Conservation (phyloP, 1,139 yeast genomes). For the Yamadazyma conglobata region DNA sequence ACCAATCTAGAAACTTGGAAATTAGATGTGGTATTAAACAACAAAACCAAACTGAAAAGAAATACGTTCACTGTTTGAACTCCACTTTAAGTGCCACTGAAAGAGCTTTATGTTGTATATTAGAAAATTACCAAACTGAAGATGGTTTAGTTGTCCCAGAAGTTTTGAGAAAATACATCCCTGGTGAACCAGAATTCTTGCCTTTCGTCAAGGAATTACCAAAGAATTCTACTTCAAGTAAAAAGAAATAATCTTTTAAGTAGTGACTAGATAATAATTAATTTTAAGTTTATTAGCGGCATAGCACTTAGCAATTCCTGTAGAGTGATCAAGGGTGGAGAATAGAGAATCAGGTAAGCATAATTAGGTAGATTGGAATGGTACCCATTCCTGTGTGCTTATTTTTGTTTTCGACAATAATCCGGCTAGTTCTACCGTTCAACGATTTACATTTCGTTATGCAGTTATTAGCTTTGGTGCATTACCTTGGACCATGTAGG, state of each 20-base stretch:
- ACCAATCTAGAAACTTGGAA: constrained; percentile 97
- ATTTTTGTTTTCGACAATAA: no score
- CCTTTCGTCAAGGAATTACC: constrained; percentile 90
- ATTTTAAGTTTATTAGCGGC: no score
- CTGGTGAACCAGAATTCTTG: constrained; percentile 96
- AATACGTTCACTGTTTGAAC: constrained; percentile 97
- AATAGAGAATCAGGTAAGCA: no score
- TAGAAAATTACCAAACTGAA: constrained; percentile 96
- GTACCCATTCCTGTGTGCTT: no score
- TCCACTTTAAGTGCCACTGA: constrained; percentile 97
- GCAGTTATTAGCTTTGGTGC: no score
- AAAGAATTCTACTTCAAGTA: constrained; percentile 85
- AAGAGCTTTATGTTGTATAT: constrained; percentile 94
- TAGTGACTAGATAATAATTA: no score
- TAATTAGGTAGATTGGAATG: no score
- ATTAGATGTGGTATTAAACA: constrained; percentile 98
- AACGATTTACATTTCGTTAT: no score
- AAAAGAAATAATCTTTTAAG: constrained; percentile 56
- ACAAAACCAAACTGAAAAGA: constrained; percentile 93
- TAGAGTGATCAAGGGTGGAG: neutral
- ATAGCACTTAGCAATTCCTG: neutral
- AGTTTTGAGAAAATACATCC: constrained; percentile 91
- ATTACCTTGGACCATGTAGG: no score
- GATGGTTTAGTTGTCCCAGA: constrained; percentile 93
- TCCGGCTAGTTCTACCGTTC: no score